A percentile compares a stretch with the other conserved stretches of the same genome.
Evolutionary conservation across 495 filamentous ascomycete genomes (phyloP).

Genomic region (Aspergillus mulundensis): DNA sequence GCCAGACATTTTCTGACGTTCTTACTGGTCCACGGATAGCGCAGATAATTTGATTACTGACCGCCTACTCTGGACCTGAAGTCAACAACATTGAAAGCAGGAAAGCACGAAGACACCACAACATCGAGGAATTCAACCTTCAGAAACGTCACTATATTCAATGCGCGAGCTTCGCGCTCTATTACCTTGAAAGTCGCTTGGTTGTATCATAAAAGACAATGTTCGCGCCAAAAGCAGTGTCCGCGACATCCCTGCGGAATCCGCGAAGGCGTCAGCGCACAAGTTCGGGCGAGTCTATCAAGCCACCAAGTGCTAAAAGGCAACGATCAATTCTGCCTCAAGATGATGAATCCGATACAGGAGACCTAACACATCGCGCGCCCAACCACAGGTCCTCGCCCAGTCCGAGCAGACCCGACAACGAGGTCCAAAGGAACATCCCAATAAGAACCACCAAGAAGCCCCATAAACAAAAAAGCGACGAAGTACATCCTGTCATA

Average conservation of each 20-base stretch:
- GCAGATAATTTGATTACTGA: background rate
- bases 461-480: slow-evolving; percentile 38
- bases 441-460: slow-evolving; percentile 58
- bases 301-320: slow-evolving; percentile 67
- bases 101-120: background rate
- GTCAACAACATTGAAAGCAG: background rate
- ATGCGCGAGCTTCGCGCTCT: too few relatives aligned
- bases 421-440: slow-evolving; percentile 40
- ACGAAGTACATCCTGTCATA: slow-evolving; percentile 58
- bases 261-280: slow-evolving; percentile 66
- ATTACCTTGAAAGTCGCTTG: too few relatives aligned
- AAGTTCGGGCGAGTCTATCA: slow-evolving; percentile 57
- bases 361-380: slow-evolving; percentile 17
- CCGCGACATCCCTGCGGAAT: slow-evolving; percentile 49
- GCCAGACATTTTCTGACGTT: background rate
- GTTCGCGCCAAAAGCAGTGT: slow-evolving; percentile 56
- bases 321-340: slow-evolving; percentile 60
- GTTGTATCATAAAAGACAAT: slow-evolving; percentile 48
- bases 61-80: slow-evolving; percentile 4
- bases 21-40: background rate
- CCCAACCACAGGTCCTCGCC: slow-evolving; percentile 17
- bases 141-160: too few relatives aligned
- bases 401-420: slow-evolving; percentile 9
- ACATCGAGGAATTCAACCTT: too few relatives aligned
- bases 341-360: slow-evolving; percentile 40